Conservation (phyloP, 805 yeast genomes). For the Vanderwaltozyma verrucispora region DNA sequence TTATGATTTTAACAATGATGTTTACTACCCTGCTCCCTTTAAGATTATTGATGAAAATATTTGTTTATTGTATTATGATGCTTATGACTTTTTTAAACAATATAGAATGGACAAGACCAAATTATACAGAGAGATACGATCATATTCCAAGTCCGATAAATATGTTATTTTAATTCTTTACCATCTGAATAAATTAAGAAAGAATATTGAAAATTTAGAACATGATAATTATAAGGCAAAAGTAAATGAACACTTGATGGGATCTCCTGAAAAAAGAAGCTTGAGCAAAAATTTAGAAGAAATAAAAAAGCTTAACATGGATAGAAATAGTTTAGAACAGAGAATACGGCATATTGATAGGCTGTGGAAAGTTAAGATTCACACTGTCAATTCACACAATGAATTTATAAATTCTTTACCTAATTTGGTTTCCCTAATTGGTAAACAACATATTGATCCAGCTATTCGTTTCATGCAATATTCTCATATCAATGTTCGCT, state of each 20-base stretch:
- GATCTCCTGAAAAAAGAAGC: constrained; percentile 1
- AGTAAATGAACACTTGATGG: constrained; percentile 25
- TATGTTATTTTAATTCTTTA: constrained; percentile 37
- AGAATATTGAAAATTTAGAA: constrained; percentile 35
- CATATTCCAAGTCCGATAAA: constrained; percentile 17
- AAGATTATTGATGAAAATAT: constrained; percentile 35
- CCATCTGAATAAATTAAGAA: constrained; percentile 39
- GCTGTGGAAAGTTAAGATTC: constrained; percentile 37
- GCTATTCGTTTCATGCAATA: constrained; percentile 43
- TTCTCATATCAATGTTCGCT: constrained; percentile 46
- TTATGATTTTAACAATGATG: constrained; percentile 39
- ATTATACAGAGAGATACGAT: constrained; percentile 16
- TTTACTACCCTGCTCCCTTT: constrained; percentile 43
- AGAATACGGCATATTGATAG: constrained; percentile 38
- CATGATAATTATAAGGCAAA: constrained; percentile 35
- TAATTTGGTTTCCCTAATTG: constrained; percentile 47
- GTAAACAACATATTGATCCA: constrained; percentile 44
- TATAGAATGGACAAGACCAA: constrained; percentile 23
- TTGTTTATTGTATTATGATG: constrained; percentile 36
- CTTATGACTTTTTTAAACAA: constrained; percentile 34
- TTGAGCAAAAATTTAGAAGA: constrained; percentile 9
- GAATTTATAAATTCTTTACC: constrained; percentile 43
- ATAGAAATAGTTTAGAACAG: constrained; percentile 29
- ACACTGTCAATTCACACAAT: constrained; percentile 32
- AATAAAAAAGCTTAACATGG: constrained; percentile 11